Conservation (phyloP, 805 yeast genomes). For the Candida ipomoeae region DNA sequence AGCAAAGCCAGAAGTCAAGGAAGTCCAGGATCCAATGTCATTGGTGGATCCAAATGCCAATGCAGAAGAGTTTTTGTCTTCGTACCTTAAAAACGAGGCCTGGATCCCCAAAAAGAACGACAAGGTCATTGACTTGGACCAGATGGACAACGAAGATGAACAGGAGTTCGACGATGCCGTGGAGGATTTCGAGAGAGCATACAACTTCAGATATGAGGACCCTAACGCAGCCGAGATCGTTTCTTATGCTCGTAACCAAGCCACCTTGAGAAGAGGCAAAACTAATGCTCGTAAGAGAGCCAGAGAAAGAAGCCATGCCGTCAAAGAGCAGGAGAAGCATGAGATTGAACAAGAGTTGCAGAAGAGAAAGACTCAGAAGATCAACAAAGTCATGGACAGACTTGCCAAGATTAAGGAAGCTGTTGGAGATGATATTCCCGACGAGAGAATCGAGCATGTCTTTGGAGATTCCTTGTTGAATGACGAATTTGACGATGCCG, state of each 20-base stretch:
- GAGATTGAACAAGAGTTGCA: conserved; percentile 58
- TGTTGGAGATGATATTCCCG: conserved; percentile 60
- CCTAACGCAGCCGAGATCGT: conserved; percentile 87
- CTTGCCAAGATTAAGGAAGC: conserved; percentile 60
- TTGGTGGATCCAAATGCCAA: conserved; percentile 61
- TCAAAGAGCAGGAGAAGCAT: conserved; percentile 46
- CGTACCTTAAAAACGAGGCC: conserved; percentile 71
- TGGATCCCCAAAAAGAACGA: conserved; percentile 82
- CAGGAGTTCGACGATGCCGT: conserved; percentile 90
- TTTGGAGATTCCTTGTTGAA: conserved; percentile 74
- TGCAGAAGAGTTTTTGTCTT: conserved; percentile 66
- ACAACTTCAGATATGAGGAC: conserved; percentile 93
- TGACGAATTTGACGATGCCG: conserved; percentile 84
- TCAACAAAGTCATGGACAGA: conserved; percentile 73
- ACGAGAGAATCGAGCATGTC: conserved; percentile 56
- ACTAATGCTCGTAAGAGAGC: conserved; percentile 73
- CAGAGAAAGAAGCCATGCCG: conserved; percentile 66
- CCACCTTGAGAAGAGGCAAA: conserved; percentile 80
- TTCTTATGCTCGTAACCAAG: conserved; percentile 91
- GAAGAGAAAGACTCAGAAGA: conserved; percentile 70
- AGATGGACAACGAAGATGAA: conserved; percentile 55
- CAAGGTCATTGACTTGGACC: conserved; percentile 49
- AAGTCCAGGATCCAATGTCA: conserved; percentile 18
- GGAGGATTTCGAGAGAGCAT: conserved; percentile 86
- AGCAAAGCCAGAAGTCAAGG: conserved; percentile 27